A percentile compares a stretch with the other conserved stretches of the same genome.
phyloP scores from a whole-genome alignment of 2,329 filamentous ascomycete genomes.

The Pseudonectria foliicola region DNA sequence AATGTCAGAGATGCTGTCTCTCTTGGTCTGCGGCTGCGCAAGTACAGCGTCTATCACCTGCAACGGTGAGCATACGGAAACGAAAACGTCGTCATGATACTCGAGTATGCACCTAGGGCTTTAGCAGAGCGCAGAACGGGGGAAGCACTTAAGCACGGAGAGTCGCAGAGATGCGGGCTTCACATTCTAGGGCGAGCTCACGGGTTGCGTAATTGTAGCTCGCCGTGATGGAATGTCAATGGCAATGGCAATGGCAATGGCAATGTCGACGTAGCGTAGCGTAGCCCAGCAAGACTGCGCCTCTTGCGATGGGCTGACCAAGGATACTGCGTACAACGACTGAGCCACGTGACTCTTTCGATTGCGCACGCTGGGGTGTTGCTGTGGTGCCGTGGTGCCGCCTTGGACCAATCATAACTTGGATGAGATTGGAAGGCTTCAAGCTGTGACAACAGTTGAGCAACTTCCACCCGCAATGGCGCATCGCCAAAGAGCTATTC shows the following conservation, averaged over 20 bases:
- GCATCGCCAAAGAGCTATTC: too few relatives aligned
- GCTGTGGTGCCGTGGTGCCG: too few relatives aligned
- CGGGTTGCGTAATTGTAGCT: conserved; percentile 10
- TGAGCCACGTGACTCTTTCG: background rate
- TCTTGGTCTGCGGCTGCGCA: conserved; percentile 7
- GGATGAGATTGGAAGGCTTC: too few relatives aligned
- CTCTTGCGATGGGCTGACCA: conserved; percentile 4
- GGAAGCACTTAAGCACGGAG: conserved; percentile 5
- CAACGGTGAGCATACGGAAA: conserved; percentile 32
- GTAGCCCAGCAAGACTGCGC: conserved; percentile 6
- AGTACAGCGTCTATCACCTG: conserved; percentile 25
- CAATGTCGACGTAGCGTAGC: too few relatives aligned
- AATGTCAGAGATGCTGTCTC: conserved; percentile 10
- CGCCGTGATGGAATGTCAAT: conserved; percentile 4
- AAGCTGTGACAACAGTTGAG: too few relatives aligned
- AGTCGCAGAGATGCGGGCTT: conserved; percentile 9
- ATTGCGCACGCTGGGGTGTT: too few relatives aligned
- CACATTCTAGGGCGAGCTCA: conserved; percentile 12
- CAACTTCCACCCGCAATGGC: too few relatives aligned
- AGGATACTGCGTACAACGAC: background rate
- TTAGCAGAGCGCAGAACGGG: conserved; percentile 17
- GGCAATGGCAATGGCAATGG: too few relatives aligned
- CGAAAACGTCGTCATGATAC: conserved; percentile 28
- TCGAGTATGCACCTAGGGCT: conserved; percentile 29
- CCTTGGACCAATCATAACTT: too few relatives aligned